Evolutionary conservation across 2,329 filamentous ascomycete genomes (phyloP).

Genomic region (Colletotrichum karsti): DNA sequence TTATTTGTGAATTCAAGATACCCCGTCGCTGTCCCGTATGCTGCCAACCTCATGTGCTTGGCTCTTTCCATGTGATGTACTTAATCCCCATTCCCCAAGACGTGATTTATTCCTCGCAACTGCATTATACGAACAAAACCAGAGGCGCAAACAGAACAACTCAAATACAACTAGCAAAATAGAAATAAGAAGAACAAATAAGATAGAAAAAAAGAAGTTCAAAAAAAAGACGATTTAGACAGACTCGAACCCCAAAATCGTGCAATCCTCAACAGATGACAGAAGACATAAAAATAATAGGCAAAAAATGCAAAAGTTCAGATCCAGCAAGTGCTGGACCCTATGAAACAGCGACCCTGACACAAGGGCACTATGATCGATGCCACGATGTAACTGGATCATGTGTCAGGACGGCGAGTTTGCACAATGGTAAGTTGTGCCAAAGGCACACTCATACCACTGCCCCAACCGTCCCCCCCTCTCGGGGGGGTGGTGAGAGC

Average conservation of each 20-base stretch:
- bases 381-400: not conserved
- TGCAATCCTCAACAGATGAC: too few species aligned
- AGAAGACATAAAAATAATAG: not conserved
- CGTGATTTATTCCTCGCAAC: too few species aligned
- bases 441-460: not conserved
- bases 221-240: not conserved
- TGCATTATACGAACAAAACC: too few species aligned
- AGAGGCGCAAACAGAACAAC: too few species aligned
- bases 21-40: not conserved
- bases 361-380: not conserved
- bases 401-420: not conserved
- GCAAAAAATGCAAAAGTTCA: not conserved
- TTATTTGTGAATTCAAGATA: not conserved
- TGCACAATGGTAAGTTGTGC: not conserved
- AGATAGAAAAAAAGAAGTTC: not conserved
- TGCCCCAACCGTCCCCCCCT: not conserved
- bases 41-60: too few species aligned
- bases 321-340: not conserved
- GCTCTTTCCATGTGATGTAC: too few species aligned
- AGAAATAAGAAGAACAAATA: too few species aligned
- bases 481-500: not conserved
- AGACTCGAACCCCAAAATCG: not conserved
- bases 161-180: not conserved
- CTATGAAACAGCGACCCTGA: not conserved
- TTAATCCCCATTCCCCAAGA: too few species aligned